Evolutionary conservation across 441 rosid species (phyloP), one percentile per base, ranked within the genome.

Genomic region (Macaranga tanarius): DNA sequence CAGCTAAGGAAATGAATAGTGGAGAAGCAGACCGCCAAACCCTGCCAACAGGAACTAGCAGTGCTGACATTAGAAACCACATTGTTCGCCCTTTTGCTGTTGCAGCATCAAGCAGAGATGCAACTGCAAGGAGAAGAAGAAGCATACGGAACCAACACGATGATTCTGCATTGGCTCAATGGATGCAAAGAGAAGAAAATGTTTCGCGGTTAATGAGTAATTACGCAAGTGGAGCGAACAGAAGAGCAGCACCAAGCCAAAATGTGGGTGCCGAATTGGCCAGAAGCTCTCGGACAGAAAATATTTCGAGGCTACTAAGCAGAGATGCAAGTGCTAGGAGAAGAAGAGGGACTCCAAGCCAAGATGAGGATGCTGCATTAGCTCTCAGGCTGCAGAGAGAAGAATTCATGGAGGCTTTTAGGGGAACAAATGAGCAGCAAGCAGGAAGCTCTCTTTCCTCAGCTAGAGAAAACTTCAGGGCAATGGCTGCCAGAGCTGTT

Each of bases 401-500:
- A 62, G 99, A 95, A 78, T 86, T 90, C 50, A 82, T 87, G 86
- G 91, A 85, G 73, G 89, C 88, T 50, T 85, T 91, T 71, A 62
- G 77, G 62, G 84, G 80, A 58, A 76, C n/a, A 20, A 64, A 73
- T 15, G 85, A 67, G n/a, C 81, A 67, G 23, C 81, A 74, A 28
- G 60, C 87, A 0, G 60, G 78, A 23, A 81, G 73, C 54, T 62
- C 85, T 48, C 69, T 88, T 70, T 83, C 86, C 23, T 52, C 64
- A 26, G 99, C 98, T 38, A 89, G 97, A 87, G 89, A 90, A 75
- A 96, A 92, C 75, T 74, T 89, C 72, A 85, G 98, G 84, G 96
- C 97, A 28, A 87, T 92, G 97, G 98, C 97, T 59, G 89, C 97
- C 42, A 88, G 97, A 80, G 98, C 97, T 68, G 73, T 82, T 59